phyloP scores from a whole-genome alignment of 306 rosid species.

The Prinsepia uniflora region DNA sequence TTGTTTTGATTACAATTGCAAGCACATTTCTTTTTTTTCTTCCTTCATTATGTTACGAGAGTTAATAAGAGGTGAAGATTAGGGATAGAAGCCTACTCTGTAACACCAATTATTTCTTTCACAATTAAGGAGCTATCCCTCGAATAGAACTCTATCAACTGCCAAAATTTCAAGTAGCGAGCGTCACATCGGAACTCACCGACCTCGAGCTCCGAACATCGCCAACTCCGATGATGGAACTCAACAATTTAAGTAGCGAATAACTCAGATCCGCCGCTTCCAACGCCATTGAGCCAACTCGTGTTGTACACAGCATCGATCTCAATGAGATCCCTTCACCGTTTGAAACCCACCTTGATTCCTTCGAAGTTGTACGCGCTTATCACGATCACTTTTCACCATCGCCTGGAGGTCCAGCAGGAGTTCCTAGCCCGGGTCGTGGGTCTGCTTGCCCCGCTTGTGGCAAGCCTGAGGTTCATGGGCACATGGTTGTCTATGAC shows the following conservation, averaged over 20 bases:
- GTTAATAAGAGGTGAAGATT: slow-evolving; percentile 6
- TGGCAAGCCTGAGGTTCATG: slow-evolving; percentile 42
- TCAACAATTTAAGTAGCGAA: slow-evolving; percentile 57
- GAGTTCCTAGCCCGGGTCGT: slow-evolving; percentile 33
- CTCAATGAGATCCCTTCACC: slow-evolving; percentile 99
- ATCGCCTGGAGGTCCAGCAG: slow-evolving; percentile 63
- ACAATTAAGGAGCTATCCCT: slow-evolving; percentile 73
- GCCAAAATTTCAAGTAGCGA: no score
- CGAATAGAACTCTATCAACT: slow-evolving; percentile 87
- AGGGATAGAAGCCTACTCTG: slow-evolving; percentile 66
- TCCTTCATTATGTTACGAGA: background rate
- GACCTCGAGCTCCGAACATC: slow-evolving; percentile 33
- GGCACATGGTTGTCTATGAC: slow-evolving; percentile 76
- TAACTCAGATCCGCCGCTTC: slow-evolving; percentile 40
- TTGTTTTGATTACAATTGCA: no score
- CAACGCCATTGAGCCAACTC: slow-evolving; percentile 46
- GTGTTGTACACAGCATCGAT: slow-evolving; percentile 73
- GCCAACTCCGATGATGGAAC: slow-evolving; percentile 80
- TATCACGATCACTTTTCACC: slow-evolving; percentile 80
- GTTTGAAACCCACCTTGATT: slow-evolving; percentile 67
- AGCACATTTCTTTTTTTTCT: no score
- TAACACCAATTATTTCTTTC: slow-evolving; percentile 90
- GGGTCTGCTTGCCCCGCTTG: slow-evolving; percentile 52
- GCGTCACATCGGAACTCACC: slow-evolving; percentile 36
- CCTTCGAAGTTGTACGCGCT: slow-evolving; percentile 67